phyloP scores from a whole-genome alignment of 768 basidiomycete species.

The Phanerochaete carnosa region DNA sequence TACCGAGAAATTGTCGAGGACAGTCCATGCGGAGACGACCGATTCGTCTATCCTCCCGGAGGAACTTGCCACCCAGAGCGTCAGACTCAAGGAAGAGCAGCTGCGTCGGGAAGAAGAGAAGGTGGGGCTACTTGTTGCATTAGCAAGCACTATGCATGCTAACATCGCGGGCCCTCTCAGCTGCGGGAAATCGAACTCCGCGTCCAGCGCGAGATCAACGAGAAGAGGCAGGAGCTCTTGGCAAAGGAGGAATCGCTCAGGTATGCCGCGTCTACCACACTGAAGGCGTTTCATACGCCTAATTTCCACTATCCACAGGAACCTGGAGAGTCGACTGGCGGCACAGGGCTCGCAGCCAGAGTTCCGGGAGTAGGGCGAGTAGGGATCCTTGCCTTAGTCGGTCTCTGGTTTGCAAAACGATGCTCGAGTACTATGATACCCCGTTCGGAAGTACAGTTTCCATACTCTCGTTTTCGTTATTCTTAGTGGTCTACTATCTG shows the following conservation, averaged over 20 bases:
- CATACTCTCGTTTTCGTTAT: conserved; percentile 14
- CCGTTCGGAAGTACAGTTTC: conserved; percentile 14
- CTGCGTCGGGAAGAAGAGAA: conserved; percentile 96
- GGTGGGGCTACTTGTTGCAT: conserved; percentile 38
- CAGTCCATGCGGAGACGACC: conserved; percentile 78
- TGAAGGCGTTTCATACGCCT: not conserved
- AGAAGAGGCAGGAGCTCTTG: conserved; percentile 93
- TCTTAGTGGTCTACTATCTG: conserved; percentile 8
- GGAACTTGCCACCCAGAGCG: conserved; percentile 94
- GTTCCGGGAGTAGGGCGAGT: conserved; percentile 69
- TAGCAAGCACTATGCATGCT: not conserved
- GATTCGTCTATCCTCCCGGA: conserved; percentile 92
- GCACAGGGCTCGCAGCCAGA: conserved; percentile 83
- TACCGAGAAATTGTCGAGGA: conserved; percentile 93
- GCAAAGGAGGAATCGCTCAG: conserved; percentile 95
- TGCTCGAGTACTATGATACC: conserved; percentile 26
- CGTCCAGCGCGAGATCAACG: conserved; percentile 96
- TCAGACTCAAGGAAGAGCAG: conserved; percentile 98
- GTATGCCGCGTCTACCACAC: conserved; percentile 33
- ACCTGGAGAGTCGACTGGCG: conserved; percentile 86
- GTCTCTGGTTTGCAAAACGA: conserved; percentile 16
- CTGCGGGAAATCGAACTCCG: conserved; percentile 97
- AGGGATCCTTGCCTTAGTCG: conserved; percentile 22
- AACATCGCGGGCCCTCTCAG: conserved; percentile 32
- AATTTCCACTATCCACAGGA: conserved; percentile 41